A percentile compares a stretch with the other conserved stretches of the same genome.
These are phyloP conservation scores for Rhododendron simsii DNA, from an alignment of 148 eudicot species.

Conservation along the genomic window DNA sequence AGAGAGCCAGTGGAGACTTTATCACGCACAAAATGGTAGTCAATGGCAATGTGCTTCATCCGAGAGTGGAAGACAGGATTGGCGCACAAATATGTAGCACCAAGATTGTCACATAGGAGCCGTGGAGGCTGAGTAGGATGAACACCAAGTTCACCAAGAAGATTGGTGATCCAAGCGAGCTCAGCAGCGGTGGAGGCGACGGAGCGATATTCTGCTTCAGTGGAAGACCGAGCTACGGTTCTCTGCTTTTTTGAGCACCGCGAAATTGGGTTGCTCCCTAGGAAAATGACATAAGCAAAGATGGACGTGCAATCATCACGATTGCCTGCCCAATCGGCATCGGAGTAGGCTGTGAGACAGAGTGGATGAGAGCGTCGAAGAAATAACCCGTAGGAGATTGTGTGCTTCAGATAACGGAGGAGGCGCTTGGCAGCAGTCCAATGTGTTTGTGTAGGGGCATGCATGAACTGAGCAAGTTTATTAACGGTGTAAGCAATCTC, in stretches of 20 bases:
- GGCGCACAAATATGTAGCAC: slow-evolving; percentile 9
- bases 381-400: background rate
- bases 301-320: slow-evolving; percentile 1
- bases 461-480: slow-evolving; percentile 4
- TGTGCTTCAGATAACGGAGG: slow-evolving; percentile 3
- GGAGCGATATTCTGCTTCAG: background rate
- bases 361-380: background rate
- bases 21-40: slow-evolving; percentile 9
- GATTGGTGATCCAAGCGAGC: background rate
- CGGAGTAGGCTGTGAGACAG: background rate
- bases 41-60: slow-evolving; percentile 5
- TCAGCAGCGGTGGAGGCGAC: background rate
- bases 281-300: background rate
- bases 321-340: slow-evolving; percentile 10
- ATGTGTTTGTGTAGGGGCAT: slow-evolving; percentile 9
- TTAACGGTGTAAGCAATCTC: slow-evolving; percentile 9
- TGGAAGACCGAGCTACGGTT: background rate
- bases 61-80: slow-evolving; percentile 4
- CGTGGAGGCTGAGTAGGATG: background rate
- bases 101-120: background rate
- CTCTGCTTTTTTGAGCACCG: background rate
- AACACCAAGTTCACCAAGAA: background rate
- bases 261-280: background rate
- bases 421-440: slow-evolving; percentile 11
- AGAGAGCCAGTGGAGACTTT: background rate